phyloP scores from a whole-genome alignment of 371 early-diverging fungal genomes.

The Rhizomucor pusillus region DNA sequence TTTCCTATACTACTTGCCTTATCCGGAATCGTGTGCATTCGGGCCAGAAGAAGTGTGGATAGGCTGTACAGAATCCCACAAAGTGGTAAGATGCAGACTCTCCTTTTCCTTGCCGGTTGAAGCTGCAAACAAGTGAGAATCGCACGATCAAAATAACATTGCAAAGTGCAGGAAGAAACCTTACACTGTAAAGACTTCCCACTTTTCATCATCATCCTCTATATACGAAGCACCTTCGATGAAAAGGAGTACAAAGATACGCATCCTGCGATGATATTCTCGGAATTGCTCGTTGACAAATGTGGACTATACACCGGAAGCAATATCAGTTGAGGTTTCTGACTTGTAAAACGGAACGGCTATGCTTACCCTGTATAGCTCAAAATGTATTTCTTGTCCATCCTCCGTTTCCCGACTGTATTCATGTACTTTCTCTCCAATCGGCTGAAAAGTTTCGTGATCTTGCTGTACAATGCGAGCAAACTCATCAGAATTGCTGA shows the following conservation, averaged over 20 bases:
- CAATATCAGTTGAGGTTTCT: too few species aligned
- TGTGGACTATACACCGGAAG: constrained; percentile 12
- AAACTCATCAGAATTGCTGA: constrained; percentile 62
- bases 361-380: constrained; percentile 69
- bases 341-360: not conserved
- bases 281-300: constrained; percentile 62
- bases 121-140: constrained; percentile 13
- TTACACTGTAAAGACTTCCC: constrained; percentile 77
- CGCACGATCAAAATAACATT: not conserved
- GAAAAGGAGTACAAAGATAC: constrained; percentile 74
- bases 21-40: constrained; percentile 78
- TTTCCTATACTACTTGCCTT: too few species aligned
- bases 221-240: constrained; percentile 92
- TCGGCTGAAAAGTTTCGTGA: constrained; percentile 57
- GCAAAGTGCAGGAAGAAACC: too few species aligned
- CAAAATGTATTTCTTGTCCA: constrained; percentile 52
- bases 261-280: constrained; percentile 77
- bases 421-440: constrained; percentile 71
- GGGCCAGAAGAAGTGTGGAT: constrained; percentile 82
- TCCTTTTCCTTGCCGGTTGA: constrained; percentile 21
- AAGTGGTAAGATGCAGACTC: constrained; percentile 55
- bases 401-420: constrained; percentile 48
- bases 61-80: constrained; percentile 79
- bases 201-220: constrained; percentile 80
- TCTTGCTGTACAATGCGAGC: constrained; percentile 57